Percentiles rank a stretch among this genome's conserved stretches.
phyloP scores from a whole-genome alignment of 352 stramenopile genomes.

The Phytophthora pini region DNA sequence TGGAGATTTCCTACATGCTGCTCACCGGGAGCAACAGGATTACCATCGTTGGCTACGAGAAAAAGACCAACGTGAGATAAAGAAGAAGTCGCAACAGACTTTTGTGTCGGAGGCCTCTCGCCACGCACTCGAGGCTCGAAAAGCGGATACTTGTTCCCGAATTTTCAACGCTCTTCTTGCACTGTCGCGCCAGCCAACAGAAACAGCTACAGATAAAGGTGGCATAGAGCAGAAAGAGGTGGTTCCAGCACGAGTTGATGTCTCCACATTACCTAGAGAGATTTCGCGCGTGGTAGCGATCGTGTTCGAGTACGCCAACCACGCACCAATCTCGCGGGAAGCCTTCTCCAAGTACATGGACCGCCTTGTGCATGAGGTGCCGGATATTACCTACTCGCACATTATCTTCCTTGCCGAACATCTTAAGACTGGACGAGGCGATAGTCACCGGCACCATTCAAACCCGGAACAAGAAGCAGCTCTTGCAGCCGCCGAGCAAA shows the following conservation, averaged over 20 bases:
- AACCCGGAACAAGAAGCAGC: slow-evolving; percentile 26
- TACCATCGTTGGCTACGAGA: slow-evolving; percentile 59
- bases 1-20: slow-evolving; percentile 76
- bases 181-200: slow-evolving; percentile 12
- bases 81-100: slow-evolving; percentile 50
- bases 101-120: slow-evolving; percentile 70
- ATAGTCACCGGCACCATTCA: slow-evolving; percentile 27
- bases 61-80: slow-evolving; percentile 49
- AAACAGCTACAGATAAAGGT: slow-evolving; percentile 4
- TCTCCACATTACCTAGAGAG: slow-evolving; percentile 56
- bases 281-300: slow-evolving; percentile 64
- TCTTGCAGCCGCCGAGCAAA: slow-evolving; percentile 33
- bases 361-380: slow-evolving; percentile 64
- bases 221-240: slow-evolving; percentile 19
- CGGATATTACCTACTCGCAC: slow-evolving; percentile 74
- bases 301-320: slow-evolving; percentile 69
- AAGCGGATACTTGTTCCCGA: slow-evolving; percentile 61
- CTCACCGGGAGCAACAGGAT: slow-evolving; percentile 67
- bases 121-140: slow-evolving; percentile 59
- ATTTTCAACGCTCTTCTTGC: slow-evolving; percentile 58
- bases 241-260: slow-evolving; percentile 43
- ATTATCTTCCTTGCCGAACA: slow-evolving; percentile 72
- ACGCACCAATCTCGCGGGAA: slow-evolving; percentile 46
- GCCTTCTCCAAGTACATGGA: slow-evolving; percentile 67
- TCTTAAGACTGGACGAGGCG: slow-evolving; percentile 48